Percentiles rank a stretch among this genome's conserved stretches.
Evolutionary conservation across 345 rosid species (phyloP).

Genomic region (Alliaria petiolata): DNA sequence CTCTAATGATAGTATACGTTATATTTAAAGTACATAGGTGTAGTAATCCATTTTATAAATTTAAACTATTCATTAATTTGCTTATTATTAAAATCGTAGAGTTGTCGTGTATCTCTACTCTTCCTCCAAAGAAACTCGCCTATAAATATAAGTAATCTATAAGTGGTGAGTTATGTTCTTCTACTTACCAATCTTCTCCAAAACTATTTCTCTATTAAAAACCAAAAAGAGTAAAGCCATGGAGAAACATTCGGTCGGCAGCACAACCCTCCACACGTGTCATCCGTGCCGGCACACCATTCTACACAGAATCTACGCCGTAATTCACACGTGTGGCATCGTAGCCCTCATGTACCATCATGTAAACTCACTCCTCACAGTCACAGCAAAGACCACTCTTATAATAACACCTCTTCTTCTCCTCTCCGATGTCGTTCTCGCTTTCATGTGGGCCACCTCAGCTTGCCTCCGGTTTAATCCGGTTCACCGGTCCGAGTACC

Average conservation of each 20-base stretch:
- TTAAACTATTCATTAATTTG: neutral
- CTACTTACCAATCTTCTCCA: too few species aligned
- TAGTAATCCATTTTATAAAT: neutral
- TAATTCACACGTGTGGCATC: conserved; percentile 47
- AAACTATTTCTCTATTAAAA: neutral
- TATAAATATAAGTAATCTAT: conserved; percentile 9
- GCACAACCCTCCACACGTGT: conserved; percentile 42
- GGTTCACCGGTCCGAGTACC: too few species aligned
- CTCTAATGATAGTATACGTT: too few species aligned
- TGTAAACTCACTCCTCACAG: conserved; percentile 34
- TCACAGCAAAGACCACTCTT: conserved; percentile 9
- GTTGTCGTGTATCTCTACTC: neutral
- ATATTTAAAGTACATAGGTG: too few species aligned
- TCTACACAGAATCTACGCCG: conserved; percentile 49
- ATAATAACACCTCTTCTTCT: conserved; percentile 32
- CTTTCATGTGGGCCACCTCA: too few species aligned
- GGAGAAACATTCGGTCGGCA: conserved; percentile 6
- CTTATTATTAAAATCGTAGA: neutral
- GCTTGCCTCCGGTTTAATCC: too few species aligned
- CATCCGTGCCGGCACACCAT: conserved; percentile 35
- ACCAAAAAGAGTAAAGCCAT: neutral
- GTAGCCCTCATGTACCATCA: conserved; percentile 50
- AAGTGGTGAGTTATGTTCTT: neutral
- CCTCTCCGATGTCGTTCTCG: conserved; percentile 54
- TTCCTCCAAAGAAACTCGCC: neutral